Evolutionary conservation across 1,139 yeast species (phyloP).

Genomic region (Pichia kudriavzevii): DNA sequence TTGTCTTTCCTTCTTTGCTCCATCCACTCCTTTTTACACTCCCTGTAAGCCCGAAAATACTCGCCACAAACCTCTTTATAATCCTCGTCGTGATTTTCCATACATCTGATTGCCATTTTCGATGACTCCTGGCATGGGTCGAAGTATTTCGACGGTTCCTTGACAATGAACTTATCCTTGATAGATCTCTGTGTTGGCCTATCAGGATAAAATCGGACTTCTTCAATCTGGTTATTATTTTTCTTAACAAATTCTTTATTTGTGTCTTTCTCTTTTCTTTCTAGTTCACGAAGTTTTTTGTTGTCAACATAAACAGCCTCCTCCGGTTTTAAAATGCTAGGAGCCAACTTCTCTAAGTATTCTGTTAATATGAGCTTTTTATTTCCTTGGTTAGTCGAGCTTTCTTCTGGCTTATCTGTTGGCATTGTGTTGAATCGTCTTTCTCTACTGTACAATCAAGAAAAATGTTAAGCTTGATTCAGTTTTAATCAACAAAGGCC

Average conservation of each 20-base stretch:
- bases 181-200: constrained; percentile 59
- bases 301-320: constrained; percentile 36
- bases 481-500: too few relatives aligned
- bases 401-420: background rate
- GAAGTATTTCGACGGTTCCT: constrained; percentile 76
- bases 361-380: too few relatives aligned
- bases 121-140: constrained; percentile 93
- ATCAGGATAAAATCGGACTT: constrained; percentile 76
- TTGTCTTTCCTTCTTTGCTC: constrained; percentile 24
- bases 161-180: constrained; percentile 51
- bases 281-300: constrained; percentile 21
- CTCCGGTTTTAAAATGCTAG: too few relatives aligned
- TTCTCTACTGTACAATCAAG: too few relatives aligned
- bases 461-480: too few relatives aligned
- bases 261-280: constrained; percentile 10
- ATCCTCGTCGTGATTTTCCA: constrained; percentile 64
- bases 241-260: constrained; percentile 36
- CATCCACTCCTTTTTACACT: constrained; percentile 79
- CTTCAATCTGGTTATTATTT: constrained; percentile 38
- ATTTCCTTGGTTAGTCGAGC: too few relatives aligned
- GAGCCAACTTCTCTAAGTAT: too few relatives aligned
- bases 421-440: constrained; percentile 1
- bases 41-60: constrained; percentile 86
- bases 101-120: constrained; percentile 76
- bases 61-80: constrained; percentile 65